Conservation (phyloP, 176 grass and related monocot genomes). For the Oropetium thomaeum region DNA sequence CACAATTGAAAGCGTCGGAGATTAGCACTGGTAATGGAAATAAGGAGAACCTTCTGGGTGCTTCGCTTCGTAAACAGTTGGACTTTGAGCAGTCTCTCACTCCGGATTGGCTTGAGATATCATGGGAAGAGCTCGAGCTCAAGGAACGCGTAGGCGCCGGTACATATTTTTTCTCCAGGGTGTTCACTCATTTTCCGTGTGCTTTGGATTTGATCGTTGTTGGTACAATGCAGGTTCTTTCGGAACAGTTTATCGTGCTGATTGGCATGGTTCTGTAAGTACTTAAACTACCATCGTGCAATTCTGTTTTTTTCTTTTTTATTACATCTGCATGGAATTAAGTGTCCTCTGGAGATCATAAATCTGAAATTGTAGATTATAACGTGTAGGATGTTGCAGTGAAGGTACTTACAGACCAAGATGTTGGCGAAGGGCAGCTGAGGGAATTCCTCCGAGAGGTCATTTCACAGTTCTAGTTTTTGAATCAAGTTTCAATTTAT, state of each 20-base stretch:
- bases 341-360: conserved; percentile 14
- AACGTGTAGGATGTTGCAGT: conserved; percentile 86
- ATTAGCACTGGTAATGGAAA: neutral
- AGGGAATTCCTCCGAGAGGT: conserved; percentile 97
- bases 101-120: conserved; percentile 86
- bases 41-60: conserved; percentile 29
- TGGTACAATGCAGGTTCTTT: conserved; percentile 66
- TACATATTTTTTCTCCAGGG: conserved; percentile 38
- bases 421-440: conserved; percentile 56
- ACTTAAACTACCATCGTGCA: conserved; percentile 9
- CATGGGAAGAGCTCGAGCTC: conserved; percentile 90
- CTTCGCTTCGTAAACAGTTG: conserved; percentile 27
- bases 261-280: conserved; percentile 95
- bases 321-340: neutral
- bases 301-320: neutral
- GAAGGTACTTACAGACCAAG: conserved; percentile 83
- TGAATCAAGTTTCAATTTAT: neutral
- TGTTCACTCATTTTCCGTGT: neutral
- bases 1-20: conserved; percentile 35
- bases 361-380: conserved; percentile 12
- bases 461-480: neutral
- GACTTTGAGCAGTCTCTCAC: conserved; percentile 58
- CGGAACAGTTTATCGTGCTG: conserved; percentile 82
- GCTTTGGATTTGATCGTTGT: conserved; percentile 1
- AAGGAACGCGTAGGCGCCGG: conserved; percentile 90